phyloP scores from a whole-genome alignment of 768 basidiomycete species.

The Cubamyces lactineus region DNA sequence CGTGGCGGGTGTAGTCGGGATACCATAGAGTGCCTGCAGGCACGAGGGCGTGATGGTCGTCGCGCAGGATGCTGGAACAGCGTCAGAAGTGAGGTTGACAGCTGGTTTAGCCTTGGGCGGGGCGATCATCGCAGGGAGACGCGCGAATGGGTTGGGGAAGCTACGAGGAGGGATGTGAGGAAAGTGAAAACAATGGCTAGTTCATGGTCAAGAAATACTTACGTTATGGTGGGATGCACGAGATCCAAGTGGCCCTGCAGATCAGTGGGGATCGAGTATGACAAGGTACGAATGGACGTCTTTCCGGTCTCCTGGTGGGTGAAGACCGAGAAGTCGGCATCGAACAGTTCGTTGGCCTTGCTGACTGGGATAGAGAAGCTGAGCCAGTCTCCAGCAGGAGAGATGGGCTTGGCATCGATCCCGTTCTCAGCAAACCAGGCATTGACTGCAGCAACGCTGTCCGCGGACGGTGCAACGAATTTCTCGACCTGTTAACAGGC shows the following conservation, averaged over 20 bases:
- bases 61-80: constrained; percentile 34
- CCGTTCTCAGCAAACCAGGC: constrained; percentile 35
- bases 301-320: constrained; percentile 36
- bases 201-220: not conserved
- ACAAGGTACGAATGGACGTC: constrained; percentile 39
- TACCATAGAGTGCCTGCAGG: constrained; percentile 40
- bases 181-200: not conserved
- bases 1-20: constrained; percentile 38
- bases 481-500: constrained; percentile 28
- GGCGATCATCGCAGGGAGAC: constrained; percentile 33
- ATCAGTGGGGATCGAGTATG: constrained; percentile 41
- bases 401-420: constrained; percentile 30
- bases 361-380: constrained; percentile 36
- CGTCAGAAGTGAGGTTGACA: constrained; percentile 31
- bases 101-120: constrained; percentile 10
- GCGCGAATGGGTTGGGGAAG: constrained; percentile 36
- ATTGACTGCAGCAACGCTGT: constrained; percentile 32
- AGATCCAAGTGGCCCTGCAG: constrained; percentile 36
- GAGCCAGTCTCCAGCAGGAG: constrained; percentile 43
- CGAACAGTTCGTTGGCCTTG: constrained; percentile 41
- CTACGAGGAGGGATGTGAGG: constrained; percentile 36
- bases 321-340: constrained; percentile 41
- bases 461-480: constrained; percentile 33
- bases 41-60: constrained; percentile 35
- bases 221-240: constrained; percentile 35